A percentile compares a stretch with the other conserved stretches of the same genome.
Conservation (phyloP, 2,329 filamentous ascomycete genomes). For the Clarireedia paspali region DNA sequence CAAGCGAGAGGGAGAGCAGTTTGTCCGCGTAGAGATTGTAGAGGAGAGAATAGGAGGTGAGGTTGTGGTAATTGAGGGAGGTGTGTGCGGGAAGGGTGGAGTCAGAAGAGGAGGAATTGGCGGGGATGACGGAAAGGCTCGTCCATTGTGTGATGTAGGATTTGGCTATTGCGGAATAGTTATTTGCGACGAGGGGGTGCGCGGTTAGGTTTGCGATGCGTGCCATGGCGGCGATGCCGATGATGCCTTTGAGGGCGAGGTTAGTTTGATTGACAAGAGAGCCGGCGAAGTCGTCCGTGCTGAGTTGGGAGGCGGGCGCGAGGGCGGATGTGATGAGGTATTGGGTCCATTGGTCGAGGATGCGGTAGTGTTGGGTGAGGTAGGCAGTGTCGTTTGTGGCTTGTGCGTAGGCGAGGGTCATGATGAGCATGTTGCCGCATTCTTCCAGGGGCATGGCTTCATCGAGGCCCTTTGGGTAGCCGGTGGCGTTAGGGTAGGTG, state of each 20-base stretch:
- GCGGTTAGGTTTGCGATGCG: slow-evolving; percentile 57
- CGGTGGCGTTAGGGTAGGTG: slow-evolving; percentile 63
- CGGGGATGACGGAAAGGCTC: slow-evolving; percentile 56
- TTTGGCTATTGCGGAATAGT: slow-evolving; percentile 54
- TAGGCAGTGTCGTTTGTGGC: slow-evolving; percentile 43
- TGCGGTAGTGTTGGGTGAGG: slow-evolving; percentile 58
- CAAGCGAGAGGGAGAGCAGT: slow-evolving; percentile 68
- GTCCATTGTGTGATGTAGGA: slow-evolving; percentile 70
- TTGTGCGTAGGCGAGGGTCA: slow-evolving; percentile 64
- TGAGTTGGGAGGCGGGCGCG: slow-evolving; percentile 68
- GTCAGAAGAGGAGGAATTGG: slow-evolving; percentile 10
- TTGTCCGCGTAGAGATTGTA: slow-evolving; percentile 82
- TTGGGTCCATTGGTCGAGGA: slow-evolving; percentile 71
- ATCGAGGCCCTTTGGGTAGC: slow-evolving; percentile 61
- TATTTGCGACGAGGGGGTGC: slow-evolving; percentile 45
- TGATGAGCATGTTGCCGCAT: slow-evolving; percentile 76
- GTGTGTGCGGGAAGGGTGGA: slow-evolving; percentile 53
- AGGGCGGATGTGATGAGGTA: slow-evolving; percentile 69
- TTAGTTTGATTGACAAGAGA: slow-evolving; percentile 73
- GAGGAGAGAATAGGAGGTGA: slow-evolving; percentile 33
- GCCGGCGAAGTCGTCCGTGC: slow-evolving; percentile 79
- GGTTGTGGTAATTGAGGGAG: slow-evolving; percentile 61
- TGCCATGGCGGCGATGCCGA: slow-evolving; percentile 75
- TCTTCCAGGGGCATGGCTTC: slow-evolving; percentile 73
- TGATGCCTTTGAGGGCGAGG: slow-evolving; percentile 74